phyloP scores from a whole-genome alignment of 2,329 filamentous ascomycete species.

The Ophiocordyceps camponoti-rufipedis region DNA sequence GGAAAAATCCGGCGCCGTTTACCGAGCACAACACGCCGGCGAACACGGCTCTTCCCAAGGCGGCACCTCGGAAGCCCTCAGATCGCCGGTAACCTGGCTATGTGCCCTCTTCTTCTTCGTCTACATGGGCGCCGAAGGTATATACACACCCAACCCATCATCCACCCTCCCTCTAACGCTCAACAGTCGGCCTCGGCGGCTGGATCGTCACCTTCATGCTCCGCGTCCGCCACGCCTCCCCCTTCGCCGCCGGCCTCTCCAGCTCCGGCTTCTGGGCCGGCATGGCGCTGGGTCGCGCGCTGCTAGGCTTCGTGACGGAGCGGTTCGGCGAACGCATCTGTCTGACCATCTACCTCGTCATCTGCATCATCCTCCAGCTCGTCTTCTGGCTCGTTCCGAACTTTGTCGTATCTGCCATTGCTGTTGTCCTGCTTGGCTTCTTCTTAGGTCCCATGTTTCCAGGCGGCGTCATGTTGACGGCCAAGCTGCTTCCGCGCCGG shows the following conservation, averaged over 20 bases:
- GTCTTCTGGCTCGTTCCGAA: slow-evolving; percentile 38
- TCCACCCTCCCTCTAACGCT: background rate
- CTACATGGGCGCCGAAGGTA: slow-evolving; percentile 54
- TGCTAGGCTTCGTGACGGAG: slow-evolving; percentile 53
- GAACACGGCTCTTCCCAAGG: slow-evolving; percentile 9
- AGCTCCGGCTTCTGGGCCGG: slow-evolving; percentile 69
- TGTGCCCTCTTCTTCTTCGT: slow-evolving; percentile 49
- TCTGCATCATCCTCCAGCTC: slow-evolving; percentile 43
- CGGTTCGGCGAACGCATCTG: slow-evolving; percentile 45
- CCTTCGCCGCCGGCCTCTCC: slow-evolving; percentile 53
- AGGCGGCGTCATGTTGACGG: slow-evolving; percentile 49
- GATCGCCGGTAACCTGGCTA: slow-evolving; percentile 42
- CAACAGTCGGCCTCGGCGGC: slow-evolving; percentile 43
- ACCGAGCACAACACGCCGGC: slow-evolving; percentile 21
- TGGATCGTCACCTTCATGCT: slow-evolving; percentile 76
- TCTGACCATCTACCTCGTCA: slow-evolving; percentile 39
- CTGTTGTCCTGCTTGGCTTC: slow-evolving; percentile 52
- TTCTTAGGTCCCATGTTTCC: slow-evolving; percentile 61
- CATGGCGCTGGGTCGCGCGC: slow-evolving; percentile 48
- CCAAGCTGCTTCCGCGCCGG: slow-evolving; percentile 49
- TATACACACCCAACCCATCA: background rate
- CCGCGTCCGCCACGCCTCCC: slow-evolving; percentile 41
- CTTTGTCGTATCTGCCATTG: slow-evolving; percentile 38
- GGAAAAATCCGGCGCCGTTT: slow-evolving; percentile 34
- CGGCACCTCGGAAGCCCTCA: slow-evolving; percentile 20